Percentiles rank a stretch among this genome's conserved stretches.
phyloP scores from a whole-genome alignment of 1,139 yeast genomes.

The Meyerozyma sp. region DNA sequence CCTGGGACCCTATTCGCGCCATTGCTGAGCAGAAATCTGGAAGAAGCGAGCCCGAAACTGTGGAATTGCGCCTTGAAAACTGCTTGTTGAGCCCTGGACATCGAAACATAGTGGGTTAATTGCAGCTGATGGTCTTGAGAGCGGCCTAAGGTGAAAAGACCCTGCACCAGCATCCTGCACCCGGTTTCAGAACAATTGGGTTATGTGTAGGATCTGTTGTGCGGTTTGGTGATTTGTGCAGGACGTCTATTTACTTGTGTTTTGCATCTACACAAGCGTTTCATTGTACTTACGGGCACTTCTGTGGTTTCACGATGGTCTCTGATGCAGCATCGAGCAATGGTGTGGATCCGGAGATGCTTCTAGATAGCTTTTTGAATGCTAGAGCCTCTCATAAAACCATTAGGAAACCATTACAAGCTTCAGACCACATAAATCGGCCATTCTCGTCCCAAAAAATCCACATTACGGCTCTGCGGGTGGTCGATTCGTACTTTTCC shows the following conservation, averaged over 20 bases:
- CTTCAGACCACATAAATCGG: neutral
- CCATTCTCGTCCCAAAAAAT: neutral
- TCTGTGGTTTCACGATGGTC: neutral
- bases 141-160: no score
- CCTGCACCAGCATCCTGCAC: no score
- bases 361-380: neutral
- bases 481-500: neutral
- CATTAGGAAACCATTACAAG: neutral
- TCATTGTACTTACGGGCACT: neutral
- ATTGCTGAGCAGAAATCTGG: conserved; percentile 26
- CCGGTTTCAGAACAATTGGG: no score
- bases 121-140: no score
- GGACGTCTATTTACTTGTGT: neutral
- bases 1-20: conserved; percentile 38
- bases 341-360: neutral
- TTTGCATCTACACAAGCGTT: neutral
- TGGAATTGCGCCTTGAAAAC: neutral
- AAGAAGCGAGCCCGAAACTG: neutral
- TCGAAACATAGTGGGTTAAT: neutral
- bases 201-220: no score
- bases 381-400: neutral
- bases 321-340: neutral
- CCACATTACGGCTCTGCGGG: neutral
- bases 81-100: neutral
- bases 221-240: neutral